Evolutionary conservation across 495 filamentous ascomycete genomes (phyloP).

Genomic region (Alectoria sarmentosa): DNA sequence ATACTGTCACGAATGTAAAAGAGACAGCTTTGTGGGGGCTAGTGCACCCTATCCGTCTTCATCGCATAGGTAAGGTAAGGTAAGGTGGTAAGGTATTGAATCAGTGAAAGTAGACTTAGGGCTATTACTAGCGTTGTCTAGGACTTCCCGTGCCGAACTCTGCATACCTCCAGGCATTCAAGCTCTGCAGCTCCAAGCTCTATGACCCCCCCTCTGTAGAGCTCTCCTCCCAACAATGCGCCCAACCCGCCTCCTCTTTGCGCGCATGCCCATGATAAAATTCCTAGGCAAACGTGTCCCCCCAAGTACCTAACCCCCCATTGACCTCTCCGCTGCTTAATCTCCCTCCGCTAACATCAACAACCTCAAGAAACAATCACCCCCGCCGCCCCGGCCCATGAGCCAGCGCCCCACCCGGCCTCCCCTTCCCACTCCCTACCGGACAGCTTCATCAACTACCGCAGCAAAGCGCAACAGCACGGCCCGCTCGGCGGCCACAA

Average conservation of each 20-base stretch:
- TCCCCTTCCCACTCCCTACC: constrained; percentile 55
- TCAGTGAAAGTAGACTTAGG: too few species aligned
- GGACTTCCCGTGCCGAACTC: too few species aligned
- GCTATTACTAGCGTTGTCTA: too few species aligned
- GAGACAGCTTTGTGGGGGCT: too few species aligned
- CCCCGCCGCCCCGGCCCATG: constrained; percentile 9
- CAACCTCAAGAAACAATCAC: constrained; percentile 15
- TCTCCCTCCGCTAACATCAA: constrained; percentile 35
- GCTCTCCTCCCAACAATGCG: constrained; percentile 44
- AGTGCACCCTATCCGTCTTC: too few species aligned
- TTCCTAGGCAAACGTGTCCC: constrained; percentile 84
- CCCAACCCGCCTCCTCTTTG: constrained; percentile 58
- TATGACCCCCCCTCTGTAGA: too few species aligned
- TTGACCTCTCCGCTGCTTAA: constrained; percentile 50
- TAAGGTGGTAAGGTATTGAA: too few species aligned
- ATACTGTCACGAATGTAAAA: too few species aligned
- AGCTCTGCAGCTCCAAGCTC: too few species aligned
- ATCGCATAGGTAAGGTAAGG: too few species aligned
- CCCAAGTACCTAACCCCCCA: constrained; percentile 64
- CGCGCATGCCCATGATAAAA: constrained; percentile 76
- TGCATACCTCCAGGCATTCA: too few species aligned
- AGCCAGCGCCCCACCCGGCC: constrained; percentile 49
- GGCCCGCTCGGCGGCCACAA: constrained; percentile 66
- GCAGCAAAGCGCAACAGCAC: constrained; percentile 87
- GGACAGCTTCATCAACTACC: constrained; percentile 82